Evolutionary conservation across 805 yeast genomes (phyloP).

Genomic region (Tetrapisispora fleetii): DNA sequence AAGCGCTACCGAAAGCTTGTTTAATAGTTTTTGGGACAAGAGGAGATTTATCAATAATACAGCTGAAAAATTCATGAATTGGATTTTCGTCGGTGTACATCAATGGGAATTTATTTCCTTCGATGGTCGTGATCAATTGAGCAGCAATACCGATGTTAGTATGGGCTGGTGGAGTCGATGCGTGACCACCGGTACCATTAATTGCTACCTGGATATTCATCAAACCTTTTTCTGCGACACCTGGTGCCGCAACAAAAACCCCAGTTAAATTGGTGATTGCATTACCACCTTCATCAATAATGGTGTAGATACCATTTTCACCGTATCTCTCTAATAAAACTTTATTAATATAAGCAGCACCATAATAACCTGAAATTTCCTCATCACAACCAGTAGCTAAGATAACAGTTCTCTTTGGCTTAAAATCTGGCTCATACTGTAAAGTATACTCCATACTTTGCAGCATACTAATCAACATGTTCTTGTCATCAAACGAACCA

Average conservation of each 20-base stretch:
- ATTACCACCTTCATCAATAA: constrained; percentile 63
- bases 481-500: constrained; percentile 71
- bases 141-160: constrained; percentile 69
- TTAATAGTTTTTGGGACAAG: constrained; percentile 14
- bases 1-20: constrained; percentile 28
- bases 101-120: constrained; percentile 37
- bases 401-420: constrained; percentile 52
- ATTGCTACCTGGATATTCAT: constrained; percentile 43
- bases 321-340: constrained; percentile 49
- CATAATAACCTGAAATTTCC: constrained; percentile 57
- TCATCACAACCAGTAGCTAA: constrained; percentile 73
- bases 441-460: constrained; percentile 56
- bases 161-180: constrained; percentile 70
- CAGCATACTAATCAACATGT: constrained; percentile 51
- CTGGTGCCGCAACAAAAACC: constrained; percentile 41
- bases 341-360: constrained; percentile 44
- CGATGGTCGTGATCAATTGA: constrained; percentile 46
- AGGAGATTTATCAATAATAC: constrained; percentile 45
- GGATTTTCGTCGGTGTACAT: constrained; percentile 47
- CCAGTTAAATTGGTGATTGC: constrained; percentile 33
- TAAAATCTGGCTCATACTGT: constrained; percentile 37
- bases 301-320: constrained; percentile 43
- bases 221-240: constrained; percentile 55
- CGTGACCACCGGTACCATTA: constrained; percentile 67
- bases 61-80: constrained; percentile 42